phyloP scores from a whole-genome alignment of 106 monocot genomes.

The Apostasia shenzhenica region DNA sequence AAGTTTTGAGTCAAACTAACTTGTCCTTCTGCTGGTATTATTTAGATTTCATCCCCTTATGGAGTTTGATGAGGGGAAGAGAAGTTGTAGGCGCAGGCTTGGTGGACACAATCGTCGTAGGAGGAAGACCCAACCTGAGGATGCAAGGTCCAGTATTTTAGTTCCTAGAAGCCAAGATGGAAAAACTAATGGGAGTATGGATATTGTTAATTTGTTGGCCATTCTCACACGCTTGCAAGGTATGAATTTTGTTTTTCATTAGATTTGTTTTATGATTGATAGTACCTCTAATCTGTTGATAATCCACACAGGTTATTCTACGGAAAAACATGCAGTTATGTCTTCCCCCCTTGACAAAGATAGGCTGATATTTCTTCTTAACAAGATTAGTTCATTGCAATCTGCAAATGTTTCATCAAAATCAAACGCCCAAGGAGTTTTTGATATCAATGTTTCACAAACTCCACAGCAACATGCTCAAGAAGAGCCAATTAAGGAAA shows the following conservation, averaged over 20 bases:
- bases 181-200: constrained; percentile 36
- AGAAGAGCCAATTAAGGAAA: constrained; percentile 23
- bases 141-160: constrained; percentile 41
- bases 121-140: constrained; percentile 87
- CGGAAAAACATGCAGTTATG: constrained; percentile 29
- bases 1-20: not conserved
- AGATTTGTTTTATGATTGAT: not conserved
- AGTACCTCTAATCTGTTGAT: constrained; percentile 1
- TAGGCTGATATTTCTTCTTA: constrained; percentile 52
- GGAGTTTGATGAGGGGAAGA: constrained; percentile 98
- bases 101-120: constrained; percentile 94
- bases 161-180: constrained; percentile 51
- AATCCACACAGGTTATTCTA: constrained; percentile 30
- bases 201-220: constrained; percentile 62
- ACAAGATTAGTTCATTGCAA: constrained; percentile 48
- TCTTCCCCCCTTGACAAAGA: constrained; percentile 51
- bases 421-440: constrained; percentile 22
- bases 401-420: constrained; percentile 26
- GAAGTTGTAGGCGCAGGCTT: constrained; percentile 89
- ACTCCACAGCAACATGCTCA: constrained; percentile 27
- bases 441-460: constrained; percentile 86
- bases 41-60: constrained; percentile 84
- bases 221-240: constrained; percentile 77
- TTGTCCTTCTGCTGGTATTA: not conserved
- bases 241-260: constrained; percentile 9